Base-by-base conservation (phyloP, 2,329 filamentous ascomycete genomes). In the Bipolaris bicolor region DNA sequence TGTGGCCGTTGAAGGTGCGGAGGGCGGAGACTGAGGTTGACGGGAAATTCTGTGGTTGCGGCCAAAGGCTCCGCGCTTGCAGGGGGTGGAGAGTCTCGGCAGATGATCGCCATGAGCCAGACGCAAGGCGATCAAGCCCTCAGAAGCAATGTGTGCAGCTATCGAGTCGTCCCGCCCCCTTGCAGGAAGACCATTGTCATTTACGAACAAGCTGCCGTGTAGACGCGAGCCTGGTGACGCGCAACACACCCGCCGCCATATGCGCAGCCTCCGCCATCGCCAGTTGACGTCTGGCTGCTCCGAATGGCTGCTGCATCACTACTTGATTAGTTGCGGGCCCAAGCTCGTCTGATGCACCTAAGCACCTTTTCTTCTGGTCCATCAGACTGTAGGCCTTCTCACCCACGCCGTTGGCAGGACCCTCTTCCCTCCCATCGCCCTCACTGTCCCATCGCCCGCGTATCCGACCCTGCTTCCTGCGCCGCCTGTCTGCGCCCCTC, bases 351-450 rank as follows among this genome's bases (percentile, higher is more conserved):
- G 46, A 50, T 68, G 61, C 55, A 57, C 50, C 55, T 57, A 57
- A 57, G 9, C 60, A 66, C 65, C 62, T 62, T 68, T 69, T 69
- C 66, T 62, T 62, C 62, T 55, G 63, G 43, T 61, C 60, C 59
- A 39, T 22, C 40, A 24, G 16, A 13, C 37, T 44, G 40, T 40
- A 50, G 45, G 45, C 58, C 48, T 57, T 49, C 45, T 57, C 54
- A 50, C 44, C 60, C 55, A 57, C 62, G 55, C 61, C 57, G 53
- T 59, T 44, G 51, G 52, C 61, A 58, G 55, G 39, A 55, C 51
- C 40, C 48, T 37, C 22, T 40, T 44, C 57, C 58, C 33, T 58
- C 44, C 55, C 60, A 37, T 61, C 50, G 62, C 60, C 53, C 49
- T 65, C 65, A 41, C 56, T 58, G 44, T 39, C 54, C 54, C 48